Conservation (phyloP, 768 basidiomycete genomes). For the Neoboletus brunneissimus region DNA sequence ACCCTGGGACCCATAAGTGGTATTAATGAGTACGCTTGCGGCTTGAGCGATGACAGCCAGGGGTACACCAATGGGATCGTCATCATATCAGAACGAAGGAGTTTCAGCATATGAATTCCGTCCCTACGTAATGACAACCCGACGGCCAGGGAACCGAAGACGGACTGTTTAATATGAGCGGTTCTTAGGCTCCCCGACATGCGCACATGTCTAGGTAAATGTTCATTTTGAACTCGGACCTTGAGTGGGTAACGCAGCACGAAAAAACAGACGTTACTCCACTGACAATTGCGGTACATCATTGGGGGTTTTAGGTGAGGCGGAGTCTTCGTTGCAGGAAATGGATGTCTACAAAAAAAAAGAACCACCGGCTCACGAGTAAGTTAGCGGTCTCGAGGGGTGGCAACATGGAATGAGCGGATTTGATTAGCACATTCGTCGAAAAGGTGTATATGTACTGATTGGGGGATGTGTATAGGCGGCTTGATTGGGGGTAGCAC, state of each 20-base stretch:
- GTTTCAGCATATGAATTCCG: conserved; percentile 4
- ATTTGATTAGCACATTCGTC: conserved; percentile 12
- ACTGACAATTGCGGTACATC: background rate
- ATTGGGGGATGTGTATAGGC: conserved; percentile 4
- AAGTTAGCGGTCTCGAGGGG: conserved; percentile 9
- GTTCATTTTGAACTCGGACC: conserved; percentile 1
- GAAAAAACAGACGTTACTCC: background rate
- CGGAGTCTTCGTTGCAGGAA: background rate
- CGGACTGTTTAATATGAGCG: background rate
- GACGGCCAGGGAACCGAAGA: background rate
- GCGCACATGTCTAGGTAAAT: background rate
- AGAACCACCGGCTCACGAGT: background rate
- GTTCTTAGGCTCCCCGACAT: background rate
- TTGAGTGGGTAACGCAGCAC: background rate
- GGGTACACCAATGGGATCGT: conserved; percentile 1
- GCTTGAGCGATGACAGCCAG: conserved; percentile 4
- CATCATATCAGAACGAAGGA: conserved; percentile 3
- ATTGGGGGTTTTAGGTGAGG: background rate
- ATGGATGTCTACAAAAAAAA: background rate
- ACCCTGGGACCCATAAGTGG: conserved; percentile 16
- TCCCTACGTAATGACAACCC: conserved; percentile 9
- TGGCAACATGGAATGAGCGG: background rate
- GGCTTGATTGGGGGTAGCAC: conserved; percentile 13
- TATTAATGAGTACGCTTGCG: conserved; percentile 5
- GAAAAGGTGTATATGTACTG: conserved; percentile 9